phyloP scores from a whole-genome alignment of 2,329 filamentous ascomycete genomes.

The Dryadomyces quercivorus region DNA sequence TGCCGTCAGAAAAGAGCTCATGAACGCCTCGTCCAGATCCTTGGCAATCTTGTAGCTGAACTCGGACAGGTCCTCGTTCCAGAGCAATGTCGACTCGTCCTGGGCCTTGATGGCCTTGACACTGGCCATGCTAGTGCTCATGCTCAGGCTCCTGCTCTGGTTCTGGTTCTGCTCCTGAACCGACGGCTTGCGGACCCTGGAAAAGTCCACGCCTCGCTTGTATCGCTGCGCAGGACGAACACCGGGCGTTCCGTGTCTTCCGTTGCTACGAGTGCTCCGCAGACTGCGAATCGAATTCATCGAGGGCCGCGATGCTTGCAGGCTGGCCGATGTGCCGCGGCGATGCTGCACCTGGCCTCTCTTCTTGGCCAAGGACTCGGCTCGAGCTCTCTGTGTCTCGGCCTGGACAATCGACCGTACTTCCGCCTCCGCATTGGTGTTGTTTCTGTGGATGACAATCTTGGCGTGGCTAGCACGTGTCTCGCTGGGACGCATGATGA shows the following conservation, averaged over 20 bases:
- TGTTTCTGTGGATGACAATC: slow-evolving; percentile 53
- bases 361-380: slow-evolving; percentile 1
- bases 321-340: slow-evolving; percentile 16
- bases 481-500: slow-evolving; percentile 28
- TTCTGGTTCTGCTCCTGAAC: slow-evolving; percentile 5
- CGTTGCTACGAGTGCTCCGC: slow-evolving; percentile 10
- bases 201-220: slow-evolving; percentile 44
- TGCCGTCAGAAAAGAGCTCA: slow-evolving; percentile 39
- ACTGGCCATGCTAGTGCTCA: slow-evolving; percentile 5
- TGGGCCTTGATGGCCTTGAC: not conserved
- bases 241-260: slow-evolving; percentile 25
- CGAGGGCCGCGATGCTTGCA: slow-evolving; percentile 26
- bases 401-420: slow-evolving; percentile 19
- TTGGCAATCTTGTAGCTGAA: slow-evolving; percentile 78
- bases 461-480: slow-evolving; percentile 49
- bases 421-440: slow-evolving; percentile 20
- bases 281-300: slow-evolving; percentile 31
- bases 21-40: slow-evolving; percentile 88
- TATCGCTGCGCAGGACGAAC: slow-evolving; percentile 31
- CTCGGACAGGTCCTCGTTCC: slow-evolving; percentile 66
- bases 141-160: not conserved
- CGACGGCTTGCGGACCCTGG: slow-evolving; percentile 29
- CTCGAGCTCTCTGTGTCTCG: slow-evolving; percentile 7
- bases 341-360: slow-evolving; percentile 17
- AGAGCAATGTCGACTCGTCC: slow-evolving; percentile 19